Evolutionary conservation across 306 rosid species (phyloP).

Genomic region (Arachis stenosperma): DNA sequence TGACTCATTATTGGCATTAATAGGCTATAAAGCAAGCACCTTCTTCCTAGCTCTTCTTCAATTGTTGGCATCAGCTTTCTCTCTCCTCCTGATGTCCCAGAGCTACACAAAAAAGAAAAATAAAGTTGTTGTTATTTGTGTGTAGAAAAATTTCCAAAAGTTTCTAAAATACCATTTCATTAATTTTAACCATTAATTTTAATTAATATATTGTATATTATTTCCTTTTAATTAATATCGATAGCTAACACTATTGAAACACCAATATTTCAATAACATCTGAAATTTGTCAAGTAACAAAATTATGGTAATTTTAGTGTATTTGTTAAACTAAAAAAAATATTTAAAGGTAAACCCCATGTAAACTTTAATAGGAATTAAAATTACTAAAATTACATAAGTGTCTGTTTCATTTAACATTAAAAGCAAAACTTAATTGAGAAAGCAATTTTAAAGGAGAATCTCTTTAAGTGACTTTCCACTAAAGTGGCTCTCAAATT

Average conservation of each 20-base stretch:
- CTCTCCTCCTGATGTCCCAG: conserved; percentile 97
- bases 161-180: not conserved
- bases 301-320: too few species aligned
- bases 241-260: too few species aligned
- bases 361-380: too few species aligned
- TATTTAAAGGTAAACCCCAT: too few species aligned
- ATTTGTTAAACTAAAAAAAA: too few species aligned
- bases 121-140: not conserved
- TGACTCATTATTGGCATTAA: conserved; percentile 88
- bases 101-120: conserved; percentile 44
- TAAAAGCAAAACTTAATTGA: too few species aligned
- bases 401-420: too few species aligned
- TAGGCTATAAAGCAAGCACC: conserved; percentile 59
- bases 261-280: too few species aligned
- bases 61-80: conserved; percentile 90
- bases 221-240: too few species aligned
- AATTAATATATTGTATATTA: too few species aligned
- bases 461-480: not conserved
- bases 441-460: not conserved
- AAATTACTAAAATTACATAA: too few species aligned
- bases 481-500: not conserved
- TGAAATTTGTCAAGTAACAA: too few species aligned
- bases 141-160: not conserved
- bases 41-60: conserved; percentile 70
- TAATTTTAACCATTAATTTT: not conserved